A percentile compares a stretch with the other conserved stretches of the same genome.
Evolutionary conservation across 1,284 basidiomycete species (phyloP).

Genomic region (Porogramme epimiltina): DNA sequence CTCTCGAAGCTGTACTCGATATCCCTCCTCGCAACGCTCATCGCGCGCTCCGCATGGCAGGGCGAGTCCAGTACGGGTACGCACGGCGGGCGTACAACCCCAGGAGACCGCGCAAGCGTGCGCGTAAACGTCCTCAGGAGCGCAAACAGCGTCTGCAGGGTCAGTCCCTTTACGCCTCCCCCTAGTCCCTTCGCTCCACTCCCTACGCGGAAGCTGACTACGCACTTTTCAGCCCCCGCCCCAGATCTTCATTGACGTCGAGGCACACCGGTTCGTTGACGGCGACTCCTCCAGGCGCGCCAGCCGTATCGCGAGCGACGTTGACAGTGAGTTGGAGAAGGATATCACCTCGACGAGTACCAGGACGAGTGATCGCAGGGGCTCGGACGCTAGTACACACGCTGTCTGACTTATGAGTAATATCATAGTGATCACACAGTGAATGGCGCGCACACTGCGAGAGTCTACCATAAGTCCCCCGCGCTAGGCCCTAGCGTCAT

Average conservation of each 20-base stretch:
- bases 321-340: too few relatives aligned
- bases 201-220: too few relatives aligned
- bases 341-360: too few relatives aligned
- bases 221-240: neutral
- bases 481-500: too few relatives aligned
- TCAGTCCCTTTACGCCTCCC: neutral
- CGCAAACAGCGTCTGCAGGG: neutral
- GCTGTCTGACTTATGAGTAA: too few relatives aligned
- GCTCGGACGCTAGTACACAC: too few relatives aligned
- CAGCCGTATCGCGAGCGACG: too few relatives aligned
- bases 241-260: neutral
- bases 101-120: neutral
- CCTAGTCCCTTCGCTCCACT: neutral
- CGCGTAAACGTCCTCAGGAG: neutral
- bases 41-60: conserved; percentile 29
- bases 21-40: conserved; percentile 32
- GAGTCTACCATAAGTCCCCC: too few relatives aligned
- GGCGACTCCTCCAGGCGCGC: neutral
- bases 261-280: neutral
- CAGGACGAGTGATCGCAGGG: too few relatives aligned
- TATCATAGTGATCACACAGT: too few relatives aligned
- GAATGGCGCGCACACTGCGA: too few relatives aligned
- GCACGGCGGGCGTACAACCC: neutral
- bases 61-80: conserved; percentile 11
- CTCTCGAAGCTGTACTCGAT: conserved; percentile 34